Evolutionary conservation across 306 rosid species (phyloP).

Genomic region (Lupinus albus): DNA sequence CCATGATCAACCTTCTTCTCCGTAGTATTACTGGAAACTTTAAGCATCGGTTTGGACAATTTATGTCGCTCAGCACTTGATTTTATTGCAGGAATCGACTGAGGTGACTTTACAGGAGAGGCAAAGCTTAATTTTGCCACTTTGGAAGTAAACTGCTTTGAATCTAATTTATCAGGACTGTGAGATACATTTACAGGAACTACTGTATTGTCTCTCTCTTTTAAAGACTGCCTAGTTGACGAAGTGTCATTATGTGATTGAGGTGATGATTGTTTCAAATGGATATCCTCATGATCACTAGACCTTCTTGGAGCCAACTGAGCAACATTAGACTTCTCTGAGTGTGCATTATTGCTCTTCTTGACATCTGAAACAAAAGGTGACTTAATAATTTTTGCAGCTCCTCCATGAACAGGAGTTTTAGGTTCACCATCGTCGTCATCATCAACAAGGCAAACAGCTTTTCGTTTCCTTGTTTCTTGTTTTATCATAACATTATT

Average conservation of each 20-base stretch:
- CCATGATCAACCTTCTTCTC: slow-evolving; percentile 59
- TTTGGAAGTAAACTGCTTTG: slow-evolving; percentile 52
- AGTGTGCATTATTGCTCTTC: slow-evolving; percentile 50
- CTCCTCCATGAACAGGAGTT: slow-evolving; percentile 94
- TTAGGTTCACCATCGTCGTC: slow-evolving; percentile 75
- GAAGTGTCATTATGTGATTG: slow-evolving; percentile 43
- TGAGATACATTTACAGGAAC: slow-evolving; percentile 35
- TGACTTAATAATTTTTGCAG: slow-evolving; percentile 57
- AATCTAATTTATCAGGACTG: slow-evolving; percentile 60
- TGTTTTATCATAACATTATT: slow-evolving; percentile 47
- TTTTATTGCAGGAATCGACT: slow-evolving; percentile 43
- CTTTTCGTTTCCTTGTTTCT: slow-evolving; percentile 67
- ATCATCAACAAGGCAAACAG: slow-evolving; percentile 76
- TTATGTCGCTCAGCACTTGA: slow-evolving; percentile 59
- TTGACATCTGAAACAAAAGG: slow-evolving; percentile 52
- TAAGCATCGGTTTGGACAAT: slow-evolving; percentile 53
- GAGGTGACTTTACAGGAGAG: slow-evolving; percentile 76
- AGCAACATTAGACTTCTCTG: slow-evolving; percentile 50
- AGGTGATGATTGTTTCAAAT: slow-evolving; percentile 55
- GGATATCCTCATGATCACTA: slow-evolving; percentile 50
- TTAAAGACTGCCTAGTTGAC: slow-evolving; percentile 47
- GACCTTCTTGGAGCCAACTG: slow-evolving; percentile 44
- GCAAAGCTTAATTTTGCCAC: slow-evolving; percentile 53
- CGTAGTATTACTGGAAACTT: slow-evolving; percentile 50
- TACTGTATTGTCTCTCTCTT: slow-evolving; percentile 53